Percentiles rank a stretch among this genome's conserved stretches.
These are phyloP conservation scores for Flaveria floridana DNA, from an alignment of 140 eudicot species.

Conservation along the genomic window DNA sequence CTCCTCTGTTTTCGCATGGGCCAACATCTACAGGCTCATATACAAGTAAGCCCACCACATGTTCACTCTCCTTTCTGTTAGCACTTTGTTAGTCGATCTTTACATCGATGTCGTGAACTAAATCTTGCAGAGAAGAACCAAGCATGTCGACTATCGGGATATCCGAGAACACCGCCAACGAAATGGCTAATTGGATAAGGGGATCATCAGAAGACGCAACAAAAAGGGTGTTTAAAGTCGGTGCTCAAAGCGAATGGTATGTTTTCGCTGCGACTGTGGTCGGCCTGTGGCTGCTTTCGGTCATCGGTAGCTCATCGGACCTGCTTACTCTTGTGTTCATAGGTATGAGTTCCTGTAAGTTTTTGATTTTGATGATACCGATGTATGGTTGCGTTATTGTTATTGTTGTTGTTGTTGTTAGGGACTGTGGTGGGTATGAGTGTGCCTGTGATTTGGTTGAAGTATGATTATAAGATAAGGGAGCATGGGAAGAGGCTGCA, in stretches of 20 bases:
- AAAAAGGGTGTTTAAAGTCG: constrained; percentile 58
- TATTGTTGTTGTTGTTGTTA: constrained; percentile 14
- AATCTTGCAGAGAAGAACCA: constrained; percentile 54
- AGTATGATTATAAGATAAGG: constrained; percentile 47
- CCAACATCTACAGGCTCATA: constrained; percentile 48
- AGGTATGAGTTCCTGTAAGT: constrained; percentile 33
- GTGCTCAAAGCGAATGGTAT: constrained; percentile 64
- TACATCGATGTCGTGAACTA: neutral
- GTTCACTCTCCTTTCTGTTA: too few species aligned
- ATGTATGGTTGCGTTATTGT: neutral
- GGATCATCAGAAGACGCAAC: constrained; percentile 38
- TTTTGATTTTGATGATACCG: neutral
- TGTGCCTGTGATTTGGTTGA: constrained; percentile 46
- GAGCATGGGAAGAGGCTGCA: constrained; percentile 45
- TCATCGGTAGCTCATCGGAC: constrained; percentile 46
- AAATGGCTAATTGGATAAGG: constrained; percentile 30
- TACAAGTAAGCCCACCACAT: constrained; percentile 43
- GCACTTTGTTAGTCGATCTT: neutral
- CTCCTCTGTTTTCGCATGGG: constrained; percentile 57
- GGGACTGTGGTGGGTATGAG: constrained; percentile 56
- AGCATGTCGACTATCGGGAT: constrained; percentile 46
- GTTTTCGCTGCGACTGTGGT: constrained; percentile 43
- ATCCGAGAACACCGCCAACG: constrained; percentile 42
- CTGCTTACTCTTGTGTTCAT: constrained; percentile 51
- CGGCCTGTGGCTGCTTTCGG: constrained; percentile 51